phyloP scores from a whole-genome alignment of 2,329 filamentous ascomycete species.

The Alternaria metachromatica region DNA sequence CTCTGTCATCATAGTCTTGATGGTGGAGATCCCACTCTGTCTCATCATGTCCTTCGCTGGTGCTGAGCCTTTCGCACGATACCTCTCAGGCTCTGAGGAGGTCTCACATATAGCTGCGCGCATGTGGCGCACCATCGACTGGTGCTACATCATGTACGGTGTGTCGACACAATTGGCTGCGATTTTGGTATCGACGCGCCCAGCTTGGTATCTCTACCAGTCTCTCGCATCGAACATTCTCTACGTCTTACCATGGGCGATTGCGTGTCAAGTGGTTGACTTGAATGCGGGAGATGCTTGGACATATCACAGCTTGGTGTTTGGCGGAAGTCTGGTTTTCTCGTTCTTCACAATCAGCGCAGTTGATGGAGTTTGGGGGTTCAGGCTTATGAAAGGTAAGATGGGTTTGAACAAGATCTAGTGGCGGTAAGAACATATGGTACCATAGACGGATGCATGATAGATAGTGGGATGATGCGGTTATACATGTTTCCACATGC shows the following conservation, averaged over 20 bases:
- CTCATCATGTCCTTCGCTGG: conserved; percentile 68
- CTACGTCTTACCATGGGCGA: conserved; percentile 74
- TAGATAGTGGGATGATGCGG: background rate
- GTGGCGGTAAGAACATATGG: background rate
- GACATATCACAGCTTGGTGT: conserved; percentile 71
- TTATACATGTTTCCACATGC: background rate
- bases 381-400: background rate
- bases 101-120: conserved; percentile 67
- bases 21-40: conserved; percentile 67
- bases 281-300: conserved; percentile 63
- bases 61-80: conserved; percentile 66
- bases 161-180: conserved; percentile 69
- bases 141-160: conserved; percentile 74
- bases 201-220: conserved; percentile 72
- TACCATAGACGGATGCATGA: fast-evolving
- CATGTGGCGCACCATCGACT: conserved; percentile 66
- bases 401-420: background rate
- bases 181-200: conserved; percentile 68
- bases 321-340: conserved; percentile 72
- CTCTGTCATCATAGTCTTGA: conserved; percentile 61
- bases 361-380: conserved; percentile 59
- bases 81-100: conserved; percentile 62
- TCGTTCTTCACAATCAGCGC: conserved; percentile 64
- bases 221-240: conserved; percentile 70
- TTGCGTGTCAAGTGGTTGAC: conserved; percentile 58